Conservation (phyloP, 2,329 filamentous ascomycete genomes). For the Monosporascus sp. region DNA sequence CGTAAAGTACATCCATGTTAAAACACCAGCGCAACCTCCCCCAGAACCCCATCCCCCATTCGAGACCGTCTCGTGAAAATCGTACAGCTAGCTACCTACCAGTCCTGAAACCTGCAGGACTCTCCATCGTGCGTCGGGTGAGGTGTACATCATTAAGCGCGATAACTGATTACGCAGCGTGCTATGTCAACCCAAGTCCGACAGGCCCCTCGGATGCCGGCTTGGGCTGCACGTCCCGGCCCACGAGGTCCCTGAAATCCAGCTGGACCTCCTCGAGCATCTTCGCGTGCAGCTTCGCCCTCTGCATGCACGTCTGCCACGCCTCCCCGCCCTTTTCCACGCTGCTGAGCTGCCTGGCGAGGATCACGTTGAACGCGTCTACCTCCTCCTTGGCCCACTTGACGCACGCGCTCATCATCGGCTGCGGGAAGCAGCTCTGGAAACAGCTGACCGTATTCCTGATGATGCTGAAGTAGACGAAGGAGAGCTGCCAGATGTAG, state of each 20-base stretch:
- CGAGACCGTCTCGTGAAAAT: too few species aligned
- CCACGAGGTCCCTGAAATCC: slow-evolving; percentile 81
- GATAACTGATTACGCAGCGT: background rate
- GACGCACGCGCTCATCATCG: slow-evolving; percentile 89
- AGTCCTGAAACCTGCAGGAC: too few species aligned
- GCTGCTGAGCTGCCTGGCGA: slow-evolving; percentile 81
- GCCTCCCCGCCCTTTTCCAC: slow-evolving; percentile 70
- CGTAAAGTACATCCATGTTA: too few species aligned
- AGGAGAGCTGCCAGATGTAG: slow-evolving; percentile 93
- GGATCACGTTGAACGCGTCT: slow-evolving; percentile 79
- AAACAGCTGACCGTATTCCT: slow-evolving; percentile 89
- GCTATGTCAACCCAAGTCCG: slow-evolving; percentile 35
- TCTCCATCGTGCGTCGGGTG: too few species aligned
- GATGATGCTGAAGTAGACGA: slow-evolving; percentile 92
- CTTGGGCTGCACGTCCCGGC: slow-evolving; percentile 42
- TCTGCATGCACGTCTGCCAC: slow-evolving; percentile 78
- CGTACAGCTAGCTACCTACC: too few species aligned
- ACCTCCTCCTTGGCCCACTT: slow-evolving; percentile 98
- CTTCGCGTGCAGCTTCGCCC: slow-evolving; percentile 73
- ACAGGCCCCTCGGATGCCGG: slow-evolving; percentile 28
- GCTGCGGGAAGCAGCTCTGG: slow-evolving; percentile 76
- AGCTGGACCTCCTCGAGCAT: slow-evolving; percentile 81
- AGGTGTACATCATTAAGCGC: too few species aligned
- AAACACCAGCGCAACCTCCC: too few species aligned
- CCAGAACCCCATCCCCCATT: too few species aligned